phyloP scores from a whole-genome alignment of 768 basidiomycete species.

The Sarcodon aspratus region DNA sequence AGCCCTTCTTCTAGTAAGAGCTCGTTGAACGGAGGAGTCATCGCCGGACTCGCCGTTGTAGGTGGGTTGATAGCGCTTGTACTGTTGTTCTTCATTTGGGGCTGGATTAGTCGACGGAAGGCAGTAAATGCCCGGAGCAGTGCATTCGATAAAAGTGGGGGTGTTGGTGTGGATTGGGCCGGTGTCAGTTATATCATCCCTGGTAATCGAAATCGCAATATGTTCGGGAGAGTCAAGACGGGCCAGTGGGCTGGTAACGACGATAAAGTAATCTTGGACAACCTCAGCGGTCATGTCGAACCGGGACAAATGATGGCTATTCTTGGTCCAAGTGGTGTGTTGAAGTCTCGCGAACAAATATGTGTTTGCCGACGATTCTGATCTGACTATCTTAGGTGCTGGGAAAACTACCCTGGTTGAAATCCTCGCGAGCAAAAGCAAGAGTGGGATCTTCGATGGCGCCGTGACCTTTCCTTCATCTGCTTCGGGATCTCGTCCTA shows the following conservation, averaged over 20 bases:
- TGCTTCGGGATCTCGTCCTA: conserved; percentile 24
- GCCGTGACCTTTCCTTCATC: conserved; percentile 39
- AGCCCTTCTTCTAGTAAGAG: conserved; percentile 12
- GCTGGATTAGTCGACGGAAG: conserved; percentile 45
- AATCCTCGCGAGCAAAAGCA: conserved; percentile 75
- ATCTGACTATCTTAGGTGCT: conserved; percentile 33
- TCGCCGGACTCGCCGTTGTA: conserved; percentile 83
- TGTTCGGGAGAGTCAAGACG: conserved; percentile 3
- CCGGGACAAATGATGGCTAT: conserved; percentile 88
- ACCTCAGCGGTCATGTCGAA: conserved; percentile 54
- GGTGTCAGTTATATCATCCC: conserved; percentile 58
- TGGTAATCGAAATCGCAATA: neutral
- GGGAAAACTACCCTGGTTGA: conserved; percentile 91
- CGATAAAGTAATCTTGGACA: conserved; percentile 60
- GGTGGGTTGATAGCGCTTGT: conserved; percentile 51
- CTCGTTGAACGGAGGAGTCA: conserved; percentile 67
- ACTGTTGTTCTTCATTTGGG: conserved; percentile 49
- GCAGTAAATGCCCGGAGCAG: conserved; percentile 35
- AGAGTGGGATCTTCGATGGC: conserved; percentile 61
- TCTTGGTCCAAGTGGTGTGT: conserved; percentile 75
- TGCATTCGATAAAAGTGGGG: conserved; percentile 27
- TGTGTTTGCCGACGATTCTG: neutral
- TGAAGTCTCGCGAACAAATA: neutral
- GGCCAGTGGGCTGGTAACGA: conserved; percentile 15
- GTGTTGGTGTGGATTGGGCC: conserved; percentile 57